These are phyloP conservation scores for Lentinula sp. DNA, from an alignment of 768 basidiomycete species.

Conservation along the genomic window DNA sequence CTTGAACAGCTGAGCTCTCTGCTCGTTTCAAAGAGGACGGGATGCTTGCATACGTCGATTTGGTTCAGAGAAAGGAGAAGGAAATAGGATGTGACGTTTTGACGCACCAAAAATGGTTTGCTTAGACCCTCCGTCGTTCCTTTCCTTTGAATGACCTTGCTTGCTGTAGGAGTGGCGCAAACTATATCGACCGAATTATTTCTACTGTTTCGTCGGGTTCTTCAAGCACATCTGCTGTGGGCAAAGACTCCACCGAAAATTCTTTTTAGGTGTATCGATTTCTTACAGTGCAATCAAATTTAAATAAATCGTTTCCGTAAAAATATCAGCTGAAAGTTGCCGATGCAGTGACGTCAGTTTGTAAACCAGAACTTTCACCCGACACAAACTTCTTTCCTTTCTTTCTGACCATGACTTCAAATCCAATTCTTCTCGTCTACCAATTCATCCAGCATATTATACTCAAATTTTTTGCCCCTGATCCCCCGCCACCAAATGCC, in stretches of 20 bases:
- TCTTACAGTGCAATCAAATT: neutral
- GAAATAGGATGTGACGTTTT: constrained; percentile 86
- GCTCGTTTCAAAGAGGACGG: constrained; percentile 78
- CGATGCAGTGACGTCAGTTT: neutral
- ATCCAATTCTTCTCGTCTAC: constrained; percentile 1
- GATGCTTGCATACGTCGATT: constrained; percentile 89
- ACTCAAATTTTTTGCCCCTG: neutral
- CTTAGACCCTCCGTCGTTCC: neutral
- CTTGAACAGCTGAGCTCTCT: constrained; percentile 64
- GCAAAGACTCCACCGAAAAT: constrained; percentile 88
- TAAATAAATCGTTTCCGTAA: neutral
- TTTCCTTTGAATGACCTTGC: neutral
- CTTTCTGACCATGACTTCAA: neutral
- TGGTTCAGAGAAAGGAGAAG: constrained; percentile 84
- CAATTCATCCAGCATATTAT: constrained; percentile 1
- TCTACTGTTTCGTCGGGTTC: constrained; percentile 83
- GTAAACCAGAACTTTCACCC: neutral
- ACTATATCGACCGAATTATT: constrained; percentile 84
- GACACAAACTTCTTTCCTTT: neutral
- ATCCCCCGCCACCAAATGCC: neutral
- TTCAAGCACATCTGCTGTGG: constrained; percentile 77
- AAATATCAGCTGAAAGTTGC: neutral
- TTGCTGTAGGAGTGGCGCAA: constrained; percentile 72
- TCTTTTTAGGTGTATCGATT: constrained; percentile 46
- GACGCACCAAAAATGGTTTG: constrained; percentile 89